phyloP scores from a whole-genome alignment of 1,139 yeast species.

The Ogataea hybrid region DNA sequence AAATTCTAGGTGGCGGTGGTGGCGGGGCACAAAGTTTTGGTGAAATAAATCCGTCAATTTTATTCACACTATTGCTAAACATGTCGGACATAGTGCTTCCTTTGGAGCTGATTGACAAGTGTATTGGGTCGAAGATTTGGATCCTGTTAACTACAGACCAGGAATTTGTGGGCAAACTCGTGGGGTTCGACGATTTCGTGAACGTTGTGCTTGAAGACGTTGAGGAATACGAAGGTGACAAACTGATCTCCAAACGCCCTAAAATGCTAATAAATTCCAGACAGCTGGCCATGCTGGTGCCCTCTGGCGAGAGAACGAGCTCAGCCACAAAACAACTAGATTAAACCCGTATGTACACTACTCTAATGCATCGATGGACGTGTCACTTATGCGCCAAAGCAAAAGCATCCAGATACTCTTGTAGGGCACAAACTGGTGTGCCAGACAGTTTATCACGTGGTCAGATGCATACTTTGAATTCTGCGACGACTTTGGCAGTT shows the following conservation, averaged over 20 bases:
- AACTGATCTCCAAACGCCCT: slow-evolving; percentile 37
- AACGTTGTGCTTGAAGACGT: slow-evolving; percentile 88
- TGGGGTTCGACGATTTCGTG: slow-evolving; percentile 95
- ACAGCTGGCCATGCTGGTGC: slow-evolving; percentile 73
- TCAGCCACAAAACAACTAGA: slow-evolving; percentile 3
- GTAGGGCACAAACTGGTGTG: slow-evolving; percentile 63
- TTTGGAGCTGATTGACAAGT: slow-evolving; percentile 81
- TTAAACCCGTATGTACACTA: slow-evolving; percentile 9
- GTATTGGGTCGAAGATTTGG: slow-evolving; percentile 78
- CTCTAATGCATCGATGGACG: slow-evolving; percentile 52
- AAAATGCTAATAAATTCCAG: slow-evolving; percentile 86
- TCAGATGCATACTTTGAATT: slow-evolving; percentile 44
- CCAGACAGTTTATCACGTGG: slow-evolving; percentile 52
- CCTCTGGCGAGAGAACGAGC: slow-evolving; percentile 38
- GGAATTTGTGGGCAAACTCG: slow-evolving; percentile 82
- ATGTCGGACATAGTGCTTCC: slow-evolving; percentile 46
- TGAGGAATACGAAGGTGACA: slow-evolving; percentile 50
- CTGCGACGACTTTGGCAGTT: slow-evolving; percentile 5
- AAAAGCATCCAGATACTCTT: slow-evolving; percentile 67
- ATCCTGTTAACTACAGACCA: slow-evolving; percentile 71
- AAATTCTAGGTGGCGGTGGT: slow-evolving; percentile 2
- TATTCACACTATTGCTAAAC: not conserved
- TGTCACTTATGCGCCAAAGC: slow-evolving; percentile 68
- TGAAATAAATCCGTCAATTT: not conserved
- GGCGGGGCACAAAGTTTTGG: not conserved